Conservation (phyloP, 352 stramenopile species). For the Pythium guiyangense region DNA sequence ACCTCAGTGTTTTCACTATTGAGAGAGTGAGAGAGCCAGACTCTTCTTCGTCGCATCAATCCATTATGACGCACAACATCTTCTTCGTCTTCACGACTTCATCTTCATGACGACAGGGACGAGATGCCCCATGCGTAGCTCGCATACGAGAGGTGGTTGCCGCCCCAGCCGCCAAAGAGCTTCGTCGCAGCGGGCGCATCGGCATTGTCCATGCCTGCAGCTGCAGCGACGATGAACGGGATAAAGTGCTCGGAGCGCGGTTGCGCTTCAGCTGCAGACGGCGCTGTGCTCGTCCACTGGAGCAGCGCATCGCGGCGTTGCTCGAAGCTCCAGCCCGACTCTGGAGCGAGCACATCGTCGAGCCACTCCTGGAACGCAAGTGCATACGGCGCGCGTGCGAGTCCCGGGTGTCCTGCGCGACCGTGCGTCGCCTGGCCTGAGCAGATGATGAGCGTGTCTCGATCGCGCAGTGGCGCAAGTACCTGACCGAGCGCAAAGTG, state of each 20-base stretch:
- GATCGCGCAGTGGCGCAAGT: slow-evolving; percentile 51
- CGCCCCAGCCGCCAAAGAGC: slow-evolving; percentile 34
- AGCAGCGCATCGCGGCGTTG: slow-evolving; percentile 35
- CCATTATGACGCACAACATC: too few species aligned
- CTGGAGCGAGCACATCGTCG: slow-evolving; percentile 24
- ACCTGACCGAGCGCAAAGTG: slow-evolving; percentile 70
- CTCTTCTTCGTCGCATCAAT: too few species aligned
- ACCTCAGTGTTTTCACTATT: not conserved
- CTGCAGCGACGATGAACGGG: slow-evolving; percentile 45
- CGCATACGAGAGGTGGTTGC: slow-evolving; percentile 34
- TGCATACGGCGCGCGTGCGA: slow-evolving; percentile 10
- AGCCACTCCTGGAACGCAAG: slow-evolving; percentile 42
- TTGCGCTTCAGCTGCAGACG: slow-evolving; percentile 30
- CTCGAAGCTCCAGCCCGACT: slow-evolving; percentile 18
- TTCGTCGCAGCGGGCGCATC: slow-evolving; percentile 20
- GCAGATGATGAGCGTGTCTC: slow-evolving; percentile 82
- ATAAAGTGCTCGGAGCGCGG: slow-evolving; percentile 50
- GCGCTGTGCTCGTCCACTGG: slow-evolving; percentile 35
- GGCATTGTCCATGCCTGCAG: slow-evolving; percentile 46
- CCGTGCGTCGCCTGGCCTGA: slow-evolving; percentile 61
- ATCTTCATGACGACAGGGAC: too few species aligned
- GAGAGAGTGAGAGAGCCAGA: too few species aligned
- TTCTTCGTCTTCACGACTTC: too few species aligned
- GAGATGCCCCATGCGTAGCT: slow-evolving; percentile 31
- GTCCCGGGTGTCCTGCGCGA: not conserved